Evolutionary conservation across 1,139 yeast species (phyloP).

Genomic region (Barnettozyma hawaiiensis): DNA sequence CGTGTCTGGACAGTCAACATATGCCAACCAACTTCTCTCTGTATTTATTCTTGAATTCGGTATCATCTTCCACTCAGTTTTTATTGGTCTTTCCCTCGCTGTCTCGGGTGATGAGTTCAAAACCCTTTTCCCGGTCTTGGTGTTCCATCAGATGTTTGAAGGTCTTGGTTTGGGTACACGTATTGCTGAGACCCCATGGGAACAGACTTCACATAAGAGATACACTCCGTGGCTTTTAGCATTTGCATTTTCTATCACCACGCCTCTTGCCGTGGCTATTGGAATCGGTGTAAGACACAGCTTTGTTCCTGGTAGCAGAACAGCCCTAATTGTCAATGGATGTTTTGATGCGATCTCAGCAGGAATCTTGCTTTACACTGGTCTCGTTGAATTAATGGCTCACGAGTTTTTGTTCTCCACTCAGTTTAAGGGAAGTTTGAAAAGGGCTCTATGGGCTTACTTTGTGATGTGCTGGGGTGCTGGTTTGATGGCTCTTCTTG

Average conservation of each 20-base stretch:
- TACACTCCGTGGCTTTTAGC: slow-evolving; percentile 31
- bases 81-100: slow-evolving; percentile 71
- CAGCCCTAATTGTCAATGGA: slow-evolving; percentile 68
- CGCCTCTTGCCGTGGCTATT: slow-evolving; percentile 81
- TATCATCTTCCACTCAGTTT: slow-evolving; percentile 73
- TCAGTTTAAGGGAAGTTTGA: slow-evolving; percentile 41
- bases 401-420: slow-evolving; percentile 66
- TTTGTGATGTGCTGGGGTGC: slow-evolving; percentile 57
- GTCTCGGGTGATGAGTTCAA: slow-evolving; percentile 72
- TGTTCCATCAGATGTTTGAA: slow-evolving; percentile 90
- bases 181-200: slow-evolving; percentile 67
- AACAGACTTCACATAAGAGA: background rate
- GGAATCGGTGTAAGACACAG: slow-evolving; percentile 77
- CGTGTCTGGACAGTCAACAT: background rate
- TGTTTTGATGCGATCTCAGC: slow-evolving; percentile 78
- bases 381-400: slow-evolving; percentile 77
- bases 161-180: slow-evolving; percentile 90
- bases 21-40: slow-evolving; percentile 37
- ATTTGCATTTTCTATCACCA: slow-evolving; percentile 61
- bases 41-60: slow-evolving; percentile 74
- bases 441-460: slow-evolving; percentile 30
- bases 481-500: slow-evolving; percentile 78
- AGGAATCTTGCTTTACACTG: slow-evolving; percentile 81
- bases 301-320: slow-evolving; percentile 61
- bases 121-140: slow-evolving; percentile 70